Conservation (phyloP, 177 flowering plant genomes). For the Vitis hybrid region DNA sequence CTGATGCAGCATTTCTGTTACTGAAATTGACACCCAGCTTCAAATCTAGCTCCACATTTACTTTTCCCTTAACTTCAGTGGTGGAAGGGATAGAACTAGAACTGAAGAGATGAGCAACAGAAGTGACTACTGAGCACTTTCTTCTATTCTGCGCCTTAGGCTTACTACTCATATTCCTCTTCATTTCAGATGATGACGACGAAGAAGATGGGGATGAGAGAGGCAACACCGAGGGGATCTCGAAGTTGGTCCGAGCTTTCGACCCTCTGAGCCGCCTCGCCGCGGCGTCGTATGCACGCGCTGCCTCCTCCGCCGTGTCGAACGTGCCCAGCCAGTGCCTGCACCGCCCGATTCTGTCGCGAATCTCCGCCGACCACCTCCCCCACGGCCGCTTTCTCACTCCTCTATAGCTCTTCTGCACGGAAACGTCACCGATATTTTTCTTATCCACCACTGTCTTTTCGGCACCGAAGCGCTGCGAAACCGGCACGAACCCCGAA, state of each 20-base stretch:
- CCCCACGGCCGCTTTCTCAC: slow-evolving; percentile 95
- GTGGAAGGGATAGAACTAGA: background rate
- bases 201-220: slow-evolving; percentile 16
- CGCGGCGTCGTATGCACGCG: slow-evolving; percentile 87
- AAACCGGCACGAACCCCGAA: background rate
- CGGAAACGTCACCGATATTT: slow-evolving; percentile 5
- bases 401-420: slow-evolving; percentile 58
- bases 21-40: slow-evolving; percentile 24
- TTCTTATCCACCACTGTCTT: background rate
- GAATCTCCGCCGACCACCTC: slow-evolving; percentile 90
- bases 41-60: slow-evolving; percentile 42
- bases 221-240: slow-evolving; percentile 50
- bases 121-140: slow-evolving; percentile 61
- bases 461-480: background rate
- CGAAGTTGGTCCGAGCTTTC: slow-evolving; percentile 80
- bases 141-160: slow-evolving; percentile 11
- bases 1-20: background rate
- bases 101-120: slow-evolving; percentile 53
- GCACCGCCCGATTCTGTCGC: slow-evolving; percentile 85
- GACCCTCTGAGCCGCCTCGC: slow-evolving; percentile 80
- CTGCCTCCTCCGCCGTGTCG: slow-evolving; percentile 93
- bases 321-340: slow-evolving; percentile 93
- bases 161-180: slow-evolving; percentile 4
- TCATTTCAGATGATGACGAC: slow-evolving; percentile 13
- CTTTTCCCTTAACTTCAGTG: background rate